Base-by-base conservation (phyloP, 208 protist genomes). In the Leishmania guyanensis region DNA sequence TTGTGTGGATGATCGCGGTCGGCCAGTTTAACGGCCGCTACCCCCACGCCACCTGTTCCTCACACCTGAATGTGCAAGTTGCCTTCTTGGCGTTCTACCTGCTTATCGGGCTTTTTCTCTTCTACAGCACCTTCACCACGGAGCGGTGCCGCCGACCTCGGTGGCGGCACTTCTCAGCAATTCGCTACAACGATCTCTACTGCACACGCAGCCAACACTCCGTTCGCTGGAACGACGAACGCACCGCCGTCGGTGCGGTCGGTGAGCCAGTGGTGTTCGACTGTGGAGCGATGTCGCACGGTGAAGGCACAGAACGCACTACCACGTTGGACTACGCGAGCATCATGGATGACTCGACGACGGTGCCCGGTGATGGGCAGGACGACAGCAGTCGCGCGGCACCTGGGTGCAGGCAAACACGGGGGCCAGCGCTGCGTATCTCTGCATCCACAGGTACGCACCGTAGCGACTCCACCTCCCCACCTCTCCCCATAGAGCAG, bases 121-220 rank as follows among this genome's bases (percentile, higher is more conserved):
- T 94, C 78, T 33, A 74, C 3, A 48, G 89, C 9, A 93, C 93
- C 0, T 95, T 96, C 74, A 78, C 85, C 39, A 94, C 91, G 70
- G 90, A 94, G 84, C 87, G 84, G 20, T 85, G 79, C 16, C 85
- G 79, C n/a, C 70, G 64, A 29, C 91, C 93, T 68, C 86, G 86
- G 33, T 96, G 93, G 91, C 91, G 93, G 22, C 62, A 9, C 64
- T 79, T 85, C 33, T 77, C 82, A 5, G 82, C 82, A 29, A 81
- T 85, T 77, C 82, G 82, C 22, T 79, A 68, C 66, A 54, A 85
- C 70, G 81, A 85, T 72, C 48, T 85, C 36, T 50, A 78, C 72
- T 69, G 71, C 77, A 69, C 76, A 14, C 50, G 50, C 16, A 50
- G 29, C 3, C 62, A 26, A 14, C 77, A 60, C 26, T 56, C 29